Percentiles rank a stretch among this genome's conserved stretches.
Conservation (phyloP, 2,329 filamentous ascomycete species). For the Cordyceps cateniannulata region DNA sequence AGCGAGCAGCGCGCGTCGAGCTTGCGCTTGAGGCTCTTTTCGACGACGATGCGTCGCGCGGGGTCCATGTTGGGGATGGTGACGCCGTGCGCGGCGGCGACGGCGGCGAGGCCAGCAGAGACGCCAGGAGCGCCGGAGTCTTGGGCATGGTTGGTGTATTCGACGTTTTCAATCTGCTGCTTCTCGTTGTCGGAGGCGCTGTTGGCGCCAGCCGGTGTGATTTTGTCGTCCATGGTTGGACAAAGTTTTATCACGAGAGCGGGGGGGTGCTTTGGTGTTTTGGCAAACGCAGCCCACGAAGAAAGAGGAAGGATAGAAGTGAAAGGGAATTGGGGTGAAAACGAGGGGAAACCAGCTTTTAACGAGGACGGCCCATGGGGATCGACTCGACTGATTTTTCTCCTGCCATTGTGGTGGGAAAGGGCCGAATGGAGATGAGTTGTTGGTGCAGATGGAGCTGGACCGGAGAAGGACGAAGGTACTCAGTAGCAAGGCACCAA, state of each 20-base stretch:
- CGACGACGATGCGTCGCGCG: slow-evolving; percentile 48
- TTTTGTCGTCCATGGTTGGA: slow-evolving; percentile 10
- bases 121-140: background rate
- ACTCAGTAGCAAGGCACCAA: no score
- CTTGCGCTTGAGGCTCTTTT: slow-evolving; percentile 61
- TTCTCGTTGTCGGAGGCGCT: background rate
- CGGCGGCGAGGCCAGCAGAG: background rate
- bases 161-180: slow-evolving; percentile 8
- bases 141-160: background rate
- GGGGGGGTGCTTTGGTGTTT: background rate
- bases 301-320: background rate
- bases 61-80: slow-evolving; percentile 25
- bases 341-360: background rate
- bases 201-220: slow-evolving; percentile 1
- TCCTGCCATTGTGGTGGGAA: background rate
- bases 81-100: slow-evolving; percentile 1
- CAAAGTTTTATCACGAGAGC: background rate
- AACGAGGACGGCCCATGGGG: background rate
- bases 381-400: background rate
- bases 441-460: background rate
- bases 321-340: background rate
- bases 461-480: no score
- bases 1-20: slow-evolving; percentile 63
- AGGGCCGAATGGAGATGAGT: slow-evolving; percentile 4
- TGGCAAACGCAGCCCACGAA: background rate